These are phyloP conservation scores for Berkeleyomyces basicola DNA, from an alignment of 2,329 filamentous ascomycete genomes.

Conservation along the genomic window DNA sequence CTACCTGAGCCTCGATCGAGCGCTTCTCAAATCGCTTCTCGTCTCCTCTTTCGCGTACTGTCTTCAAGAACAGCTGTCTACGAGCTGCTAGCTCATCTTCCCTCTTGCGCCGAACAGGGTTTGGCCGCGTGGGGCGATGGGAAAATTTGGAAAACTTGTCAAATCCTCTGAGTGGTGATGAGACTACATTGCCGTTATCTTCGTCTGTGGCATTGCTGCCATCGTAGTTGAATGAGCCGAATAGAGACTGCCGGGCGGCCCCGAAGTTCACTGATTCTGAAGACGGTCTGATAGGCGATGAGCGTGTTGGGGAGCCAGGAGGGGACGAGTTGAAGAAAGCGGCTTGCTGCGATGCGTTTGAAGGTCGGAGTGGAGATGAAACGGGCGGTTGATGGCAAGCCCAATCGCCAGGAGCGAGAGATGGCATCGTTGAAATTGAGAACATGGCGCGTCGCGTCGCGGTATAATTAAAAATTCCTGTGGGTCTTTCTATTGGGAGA, in stretches of 20 bases:
- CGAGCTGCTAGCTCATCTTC: conserved; percentile 48
- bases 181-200: neutral
- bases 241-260: conserved; percentile 18
- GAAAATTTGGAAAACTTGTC: conserved; percentile 30
- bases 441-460: conserved; percentile 21
- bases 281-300: conserved; percentile 19
- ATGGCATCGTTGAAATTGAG: conserved; percentile 27
- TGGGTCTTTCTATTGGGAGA: neutral
- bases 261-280: conserved; percentile 24
- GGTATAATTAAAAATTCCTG: neutral
- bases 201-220: neutral
- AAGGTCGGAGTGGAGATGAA: conserved; percentile 42
- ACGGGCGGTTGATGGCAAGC: conserved; percentile 22
- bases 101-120: conserved; percentile 42
- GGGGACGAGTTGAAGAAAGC: conserved; percentile 8
- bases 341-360: conserved; percentile 23
- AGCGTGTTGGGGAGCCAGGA: conserved; percentile 1
- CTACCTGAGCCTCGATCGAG: conserved; percentile 41
- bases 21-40: conserved; percentile 42
- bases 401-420: conserved; percentile 27
- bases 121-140: conserved; percentile 40
- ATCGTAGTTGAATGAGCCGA: neutral
- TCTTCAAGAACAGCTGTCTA: conserved; percentile 52
- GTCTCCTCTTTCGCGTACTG: conserved; percentile 42
- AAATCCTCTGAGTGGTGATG: conserved; percentile 1